Evolutionary conservation across 1,284 basidiomycete species (phyloP).

Genomic region (Ustilago sp.): DNA sequence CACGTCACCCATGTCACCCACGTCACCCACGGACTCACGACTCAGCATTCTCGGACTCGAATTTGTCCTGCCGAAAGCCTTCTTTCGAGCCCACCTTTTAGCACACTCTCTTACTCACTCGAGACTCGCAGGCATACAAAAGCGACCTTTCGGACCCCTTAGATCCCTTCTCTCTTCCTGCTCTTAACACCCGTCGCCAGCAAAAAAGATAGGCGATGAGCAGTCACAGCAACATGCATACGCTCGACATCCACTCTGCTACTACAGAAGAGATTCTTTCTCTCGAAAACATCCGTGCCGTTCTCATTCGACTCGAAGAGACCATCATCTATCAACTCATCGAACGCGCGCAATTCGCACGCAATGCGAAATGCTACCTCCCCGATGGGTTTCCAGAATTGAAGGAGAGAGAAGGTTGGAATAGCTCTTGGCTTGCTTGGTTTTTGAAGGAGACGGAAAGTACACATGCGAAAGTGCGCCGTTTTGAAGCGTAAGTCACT

Average conservation of each 20-base stretch:
- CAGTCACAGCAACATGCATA: slow-evolving; percentile 54
- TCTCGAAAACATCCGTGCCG: slow-evolving; percentile 85
- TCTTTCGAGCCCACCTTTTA: neutral
- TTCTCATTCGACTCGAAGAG: slow-evolving; percentile 91
- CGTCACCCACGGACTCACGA: neutral
- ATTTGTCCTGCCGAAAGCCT: neutral
- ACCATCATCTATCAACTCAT: slow-evolving; percentile 95
- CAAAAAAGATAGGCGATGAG: slow-evolving; percentile 29
- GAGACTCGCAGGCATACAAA: neutral
- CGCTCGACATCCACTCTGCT: slow-evolving; percentile 59
- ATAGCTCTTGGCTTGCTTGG: slow-evolving; percentile 95
- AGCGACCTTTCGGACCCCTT: neutral
- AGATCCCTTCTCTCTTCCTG: neutral
- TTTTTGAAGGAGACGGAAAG: slow-evolving; percentile 93
- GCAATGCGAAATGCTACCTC: slow-evolving; percentile 90
- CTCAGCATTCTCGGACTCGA: neutral
- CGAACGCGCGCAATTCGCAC: slow-evolving; percentile 95
- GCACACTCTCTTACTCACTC: neutral
- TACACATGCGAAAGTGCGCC: slow-evolving; percentile 77
- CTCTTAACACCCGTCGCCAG: neutral
- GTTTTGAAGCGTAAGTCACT: slow-evolving; percentile 45
- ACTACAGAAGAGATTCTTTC: slow-evolving; percentile 74
- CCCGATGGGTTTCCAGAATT: slow-evolving; percentile 78
- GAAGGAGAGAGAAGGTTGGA: slow-evolving; percentile 78
- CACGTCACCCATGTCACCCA: neutral